Evolutionary conservation across 140 eudicot species (phyloP).

Genomic region (Stevia rebaudiana): DNA sequence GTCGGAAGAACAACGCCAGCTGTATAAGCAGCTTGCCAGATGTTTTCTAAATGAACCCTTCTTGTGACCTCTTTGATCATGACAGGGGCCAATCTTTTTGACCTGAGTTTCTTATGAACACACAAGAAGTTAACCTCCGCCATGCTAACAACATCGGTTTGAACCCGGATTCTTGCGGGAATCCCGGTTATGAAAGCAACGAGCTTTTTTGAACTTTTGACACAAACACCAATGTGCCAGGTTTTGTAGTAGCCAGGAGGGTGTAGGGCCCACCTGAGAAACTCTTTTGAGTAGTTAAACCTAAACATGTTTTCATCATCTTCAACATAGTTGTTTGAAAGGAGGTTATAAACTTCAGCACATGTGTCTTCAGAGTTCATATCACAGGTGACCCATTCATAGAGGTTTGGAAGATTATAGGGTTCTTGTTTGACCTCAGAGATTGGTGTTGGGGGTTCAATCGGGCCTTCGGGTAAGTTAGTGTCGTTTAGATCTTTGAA

Average conservation of each 20-base stretch:
- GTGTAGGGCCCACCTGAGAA: constrained; percentile 59
- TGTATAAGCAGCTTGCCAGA: constrained; percentile 74
- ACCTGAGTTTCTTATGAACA: constrained; percentile 67
- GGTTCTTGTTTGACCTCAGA: constrained; percentile 69
- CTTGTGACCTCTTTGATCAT: constrained; percentile 70
- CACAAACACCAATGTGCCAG: constrained; percentile 68
- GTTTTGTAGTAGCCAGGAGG: constrained; percentile 55
- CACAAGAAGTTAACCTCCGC: constrained; percentile 64
- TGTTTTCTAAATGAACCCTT: constrained; percentile 59
- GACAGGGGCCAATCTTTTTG: constrained; percentile 62
- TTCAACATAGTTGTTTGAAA: constrained; percentile 52
- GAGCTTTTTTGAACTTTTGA: constrained; percentile 49
- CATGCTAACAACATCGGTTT: constrained; percentile 41
- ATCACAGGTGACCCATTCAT: constrained; percentile 67
- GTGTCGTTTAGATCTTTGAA: constrained; percentile 46
- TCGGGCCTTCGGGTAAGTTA: constrained; percentile 53
- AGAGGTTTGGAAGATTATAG: constrained; percentile 47
- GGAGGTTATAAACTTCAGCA: constrained; percentile 54
- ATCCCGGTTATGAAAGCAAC: constrained; percentile 63
- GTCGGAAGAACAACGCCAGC: constrained; percentile 70
- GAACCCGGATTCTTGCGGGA: constrained; percentile 53
- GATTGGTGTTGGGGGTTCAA: constrained; percentile 48
- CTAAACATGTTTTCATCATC: constrained; percentile 70
- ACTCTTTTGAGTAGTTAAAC: constrained; percentile 61
- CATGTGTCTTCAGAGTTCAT: constrained; percentile 47